Conservation (phyloP, 2,329 filamentous ascomycete genomes). For the Ambrosiella cleistominuta region DNA sequence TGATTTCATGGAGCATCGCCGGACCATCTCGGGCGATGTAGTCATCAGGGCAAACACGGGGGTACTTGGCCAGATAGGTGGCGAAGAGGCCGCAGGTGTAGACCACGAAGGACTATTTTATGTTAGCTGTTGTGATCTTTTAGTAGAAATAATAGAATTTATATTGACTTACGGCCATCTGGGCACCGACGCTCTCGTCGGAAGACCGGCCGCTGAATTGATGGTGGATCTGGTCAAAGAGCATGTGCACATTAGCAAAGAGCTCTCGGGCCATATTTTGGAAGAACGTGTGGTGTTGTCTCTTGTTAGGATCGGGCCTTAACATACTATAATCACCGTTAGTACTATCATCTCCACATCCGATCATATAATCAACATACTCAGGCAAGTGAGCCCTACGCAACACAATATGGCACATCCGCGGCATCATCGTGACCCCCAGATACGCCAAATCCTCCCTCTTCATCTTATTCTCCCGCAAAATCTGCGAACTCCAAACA, state of each 20-base stretch:
- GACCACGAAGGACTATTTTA: slow-evolving; percentile 29
- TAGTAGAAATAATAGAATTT: neutral
- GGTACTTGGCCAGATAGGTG: slow-evolving; percentile 34
- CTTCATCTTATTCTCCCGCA: slow-evolving; percentile 30
- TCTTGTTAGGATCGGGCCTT: neutral
- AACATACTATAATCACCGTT: slow-evolving; percentile 4
- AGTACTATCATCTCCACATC: neutral
- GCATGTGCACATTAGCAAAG: neutral
- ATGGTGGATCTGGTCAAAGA: slow-evolving; percentile 16
- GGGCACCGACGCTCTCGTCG: slow-evolving; percentile 33
- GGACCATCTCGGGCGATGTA: slow-evolving; percentile 25
- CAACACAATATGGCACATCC: slow-evolving; percentile 39
- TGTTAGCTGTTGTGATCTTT: neutral
- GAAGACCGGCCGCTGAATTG: slow-evolving; percentile 30
- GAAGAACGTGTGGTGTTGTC: slow-evolving; percentile 3
- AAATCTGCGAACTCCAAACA: slow-evolving; percentile 25
- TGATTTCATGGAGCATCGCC: slow-evolving; percentile 28
- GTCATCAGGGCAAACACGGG: slow-evolving; percentile 27
- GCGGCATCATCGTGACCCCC: slow-evolving; percentile 35
- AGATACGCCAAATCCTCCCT: slow-evolving; percentile 36
- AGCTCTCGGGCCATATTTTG: neutral
- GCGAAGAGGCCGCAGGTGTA: slow-evolving; percentile 37
- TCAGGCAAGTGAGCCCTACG: slow-evolving; percentile 35
- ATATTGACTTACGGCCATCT: slow-evolving; percentile 28
- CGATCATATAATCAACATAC: slow-evolving; percentile 18